Evolutionary conservation across 768 basidiomycete genomes (phyloP), one percentile per base, ranked within the genome.

Genomic region (Agrocybe pediades): DNA sequence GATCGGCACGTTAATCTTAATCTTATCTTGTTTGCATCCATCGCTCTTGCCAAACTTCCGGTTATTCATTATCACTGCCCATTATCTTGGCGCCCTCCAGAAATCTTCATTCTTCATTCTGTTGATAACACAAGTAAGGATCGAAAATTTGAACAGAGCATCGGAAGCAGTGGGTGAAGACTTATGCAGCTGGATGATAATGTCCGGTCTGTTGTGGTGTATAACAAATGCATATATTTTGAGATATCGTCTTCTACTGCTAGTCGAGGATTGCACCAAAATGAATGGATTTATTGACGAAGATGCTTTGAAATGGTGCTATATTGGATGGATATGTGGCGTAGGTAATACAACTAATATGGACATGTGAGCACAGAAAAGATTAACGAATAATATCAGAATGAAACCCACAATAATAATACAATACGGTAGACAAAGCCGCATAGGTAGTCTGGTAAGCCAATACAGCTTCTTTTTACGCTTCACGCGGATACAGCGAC

Each of bases 401-500:
- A 36, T n/a, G 11, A 13, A 3, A 36, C 33, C 3, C n/a, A 36
- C 33, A 36, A 36, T 36, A 15, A 36, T 36, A n/a, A 36, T 36
- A 36, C 33, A 36, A 36, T 6, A 6, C 6, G 33, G 4, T 36
- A 15, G 5, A 4, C 13, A 11, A 36, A 36, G 33, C 33, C 4
- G n/a, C 3, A 36, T 36, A 7, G 7, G 29, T 30, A 30, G 29
- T 6, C 29, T 15, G 3, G n/a, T n/a, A n/a, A n/a, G n/a, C n/a
- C n/a, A n/a, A n/a, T n/a, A n/a, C n/a, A n/a, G n/a, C n/a, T n/a
- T n/a, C n/a, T n/a, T n/a, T n/a, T n/a, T n/a, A 9, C 8, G 8
- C 23, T 27, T 65, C 51, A 73, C 16, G 70, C 71, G 16, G 62
- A 61, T 29, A 65, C 64, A 11, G 49, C 26, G 16, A 51, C 44